Conservation (phyloP, 2,329 filamentous ascomycete species). For the Diatrype stigma region DNA sequence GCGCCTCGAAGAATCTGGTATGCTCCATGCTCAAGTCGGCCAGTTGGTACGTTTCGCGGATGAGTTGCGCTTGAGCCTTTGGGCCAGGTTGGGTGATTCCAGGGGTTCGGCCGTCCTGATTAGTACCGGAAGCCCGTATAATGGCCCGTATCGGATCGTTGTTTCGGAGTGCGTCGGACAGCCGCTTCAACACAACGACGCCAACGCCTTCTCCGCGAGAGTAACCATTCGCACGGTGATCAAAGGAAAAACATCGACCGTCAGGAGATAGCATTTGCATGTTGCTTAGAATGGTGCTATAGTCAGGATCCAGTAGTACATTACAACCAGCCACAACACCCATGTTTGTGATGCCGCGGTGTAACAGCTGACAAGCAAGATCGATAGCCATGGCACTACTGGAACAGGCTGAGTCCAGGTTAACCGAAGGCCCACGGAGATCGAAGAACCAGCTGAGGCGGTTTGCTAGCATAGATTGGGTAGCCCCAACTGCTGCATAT, state of each 20-base stretch:
- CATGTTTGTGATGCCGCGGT: slow-evolving; percentile 2
- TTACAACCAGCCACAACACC: slow-evolving; percentile 9
- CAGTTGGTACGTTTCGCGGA: slow-evolving; percentile 27
- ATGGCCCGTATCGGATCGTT: slow-evolving; percentile 33
- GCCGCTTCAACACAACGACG: slow-evolving; percentile 39
- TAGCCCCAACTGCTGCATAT: slow-evolving; percentile 21
- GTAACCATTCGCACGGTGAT: slow-evolving; percentile 42
- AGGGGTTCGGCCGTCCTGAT: slow-evolving; percentile 38
- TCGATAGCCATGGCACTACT: slow-evolving; percentile 4
- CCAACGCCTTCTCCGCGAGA: slow-evolving; percentile 44
- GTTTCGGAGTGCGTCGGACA: slow-evolving; percentile 38
- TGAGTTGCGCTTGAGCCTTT: slow-evolving; percentile 31
- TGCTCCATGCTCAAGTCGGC: slow-evolving; percentile 25
- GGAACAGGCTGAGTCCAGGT: slow-evolving; percentile 10
- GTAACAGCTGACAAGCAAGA: slow-evolving; percentile 4
- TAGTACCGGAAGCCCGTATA: slow-evolving; percentile 33
- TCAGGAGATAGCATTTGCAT: slow-evolving; percentile 23
- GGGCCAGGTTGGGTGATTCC: slow-evolving; percentile 43
- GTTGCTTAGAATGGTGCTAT: slow-evolving; percentile 10
- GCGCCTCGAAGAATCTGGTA: slow-evolving; percentile 24
- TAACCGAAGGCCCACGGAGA: slow-evolving; percentile 18
- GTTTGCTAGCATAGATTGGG: slow-evolving; percentile 25
- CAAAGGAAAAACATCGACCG: slow-evolving; percentile 30
- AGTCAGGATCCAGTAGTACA: slow-evolving; percentile 2
- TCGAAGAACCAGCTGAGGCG: slow-evolving; percentile 31